Percentiles rank a stretch among this genome's conserved stretches.
Conservation (phyloP, 1,284 basidiomycete species). For the Marasmius fiardii region DNA sequence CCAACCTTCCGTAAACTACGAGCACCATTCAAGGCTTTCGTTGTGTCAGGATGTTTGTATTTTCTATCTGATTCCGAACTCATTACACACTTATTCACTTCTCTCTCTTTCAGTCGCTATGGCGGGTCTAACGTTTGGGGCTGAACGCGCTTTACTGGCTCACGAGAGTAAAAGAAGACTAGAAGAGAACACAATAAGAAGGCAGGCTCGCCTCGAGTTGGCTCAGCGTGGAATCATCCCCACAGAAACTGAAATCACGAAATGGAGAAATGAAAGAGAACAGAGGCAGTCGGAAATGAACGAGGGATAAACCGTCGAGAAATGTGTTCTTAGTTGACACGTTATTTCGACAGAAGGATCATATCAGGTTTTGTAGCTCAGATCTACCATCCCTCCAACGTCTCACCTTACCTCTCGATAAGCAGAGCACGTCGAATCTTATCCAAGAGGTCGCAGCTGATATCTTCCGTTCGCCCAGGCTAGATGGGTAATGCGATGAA, state of each 20-base stretch:
- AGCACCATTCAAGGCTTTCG: constrained; percentile 76
- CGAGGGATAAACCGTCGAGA: background rate
- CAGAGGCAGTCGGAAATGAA: constrained; percentile 11
- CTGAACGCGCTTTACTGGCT: constrained; percentile 70
- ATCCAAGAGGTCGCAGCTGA: too few species aligned
- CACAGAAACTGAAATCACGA: constrained; percentile 80
- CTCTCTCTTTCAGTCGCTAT: constrained; percentile 44
- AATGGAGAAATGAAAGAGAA: constrained; percentile 62
- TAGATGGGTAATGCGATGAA: too few species aligned
- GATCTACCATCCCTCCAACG: too few species aligned
- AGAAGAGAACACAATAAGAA: constrained; percentile 67
- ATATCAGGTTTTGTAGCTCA: background rate
- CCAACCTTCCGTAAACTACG: constrained; percentile 80
- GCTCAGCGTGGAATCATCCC: constrained; percentile 71
- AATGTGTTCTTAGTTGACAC: too few species aligned
- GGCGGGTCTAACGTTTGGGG: constrained; percentile 70
- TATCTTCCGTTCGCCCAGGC: too few species aligned
- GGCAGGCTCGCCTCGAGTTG: constrained; percentile 73
- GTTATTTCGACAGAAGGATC: too few species aligned
- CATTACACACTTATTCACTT: background rate
- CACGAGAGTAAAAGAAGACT: constrained; percentile 66
- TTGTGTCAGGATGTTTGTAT: constrained; percentile 57
- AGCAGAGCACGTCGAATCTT: too few species aligned
- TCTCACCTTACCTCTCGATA: too few species aligned
- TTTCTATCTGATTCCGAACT: background rate